Evolutionary conservation across 2,329 filamentous ascomycete genomes (phyloP), one percentile per base, ranked within the genome.

Genomic region (Ceratocystis lukuohia): DNA sequence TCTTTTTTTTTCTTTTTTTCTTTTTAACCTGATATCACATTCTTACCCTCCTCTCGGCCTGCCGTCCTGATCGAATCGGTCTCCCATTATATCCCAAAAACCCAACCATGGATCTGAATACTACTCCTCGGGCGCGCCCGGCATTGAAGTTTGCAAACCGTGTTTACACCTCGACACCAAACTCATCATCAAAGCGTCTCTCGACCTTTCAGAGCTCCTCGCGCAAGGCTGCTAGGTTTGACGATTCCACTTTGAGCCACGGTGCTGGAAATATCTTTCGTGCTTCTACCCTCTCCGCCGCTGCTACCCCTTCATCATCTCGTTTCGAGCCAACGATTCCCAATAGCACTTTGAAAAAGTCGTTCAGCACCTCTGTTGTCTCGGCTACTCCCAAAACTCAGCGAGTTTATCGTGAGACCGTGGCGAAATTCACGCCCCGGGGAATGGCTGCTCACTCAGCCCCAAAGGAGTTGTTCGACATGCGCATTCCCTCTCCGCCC

Each of bases 401-500:
- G 71, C 71, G 77, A 71, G 69, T 77, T 69, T 76, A 76, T 62
- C 77, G 80, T 59, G 77, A 77, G 66, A 76, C 76, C 1, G 78
- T 77, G 1, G 76, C 77, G 37, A 79, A 82, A 71, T 76, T 77
- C 63, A 78, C 76, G 4, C 76, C 79, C 25, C 78, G 78, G 46
- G 80, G 79, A 66, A 76, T 84, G 76, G 76, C 79, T 69, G 75
- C 79, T 30, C 79, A 78, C 71, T 76, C 78, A 5, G 73, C 76
- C 1, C 41, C 64, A 20, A 78, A 78, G 68, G 80, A 84, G 57
- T 76, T 82, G 17, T 85, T 85, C 71, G 73, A 77, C 33, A 81
- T 84, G 81, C 80, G 81, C 70, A 85, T 85, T 67, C 77, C 80
- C 28, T 81, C 80, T 20, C 83, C 83, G 0, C 82, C 82, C 63